Conservation (phyloP, 768 basidiomycete genomes). For the Hericium erinaceus region DNA sequence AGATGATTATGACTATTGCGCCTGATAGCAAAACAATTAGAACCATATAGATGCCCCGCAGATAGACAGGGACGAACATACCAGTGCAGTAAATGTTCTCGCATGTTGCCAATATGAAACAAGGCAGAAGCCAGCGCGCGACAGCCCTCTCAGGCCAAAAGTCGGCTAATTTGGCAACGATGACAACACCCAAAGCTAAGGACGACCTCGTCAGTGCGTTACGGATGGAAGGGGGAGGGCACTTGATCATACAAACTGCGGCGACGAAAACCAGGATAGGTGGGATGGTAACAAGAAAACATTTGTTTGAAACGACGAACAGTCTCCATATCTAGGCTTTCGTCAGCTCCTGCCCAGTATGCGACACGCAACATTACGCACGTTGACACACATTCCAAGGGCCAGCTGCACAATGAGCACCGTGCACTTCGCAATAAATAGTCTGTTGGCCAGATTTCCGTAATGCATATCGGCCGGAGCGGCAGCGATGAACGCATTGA, state of each 20-base stretch:
- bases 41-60: neutral
- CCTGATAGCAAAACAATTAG: neutral
- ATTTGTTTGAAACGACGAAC: neutral
- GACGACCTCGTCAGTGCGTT: too few species aligned
- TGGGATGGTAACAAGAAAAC: neutral
- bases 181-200: too few species aligned
- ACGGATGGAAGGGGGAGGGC: too few species aligned
- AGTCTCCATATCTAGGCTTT: neutral
- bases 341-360: neutral
- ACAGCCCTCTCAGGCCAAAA: neutral
- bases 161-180: neutral
- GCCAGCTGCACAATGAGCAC: neutral
- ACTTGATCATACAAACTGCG: too few species aligned
- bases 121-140: neutral
- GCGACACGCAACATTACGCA: neutral
- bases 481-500: neutral
- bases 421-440: neutral
- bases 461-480: neutral
- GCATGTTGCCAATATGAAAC: neutral
- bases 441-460: neutral
- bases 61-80: neutral
- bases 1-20: neutral
- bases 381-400: neutral
- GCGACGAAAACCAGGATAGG: too few species aligned
- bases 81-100: neutral